These are phyloP conservation scores for Tubosaeta sp. DNA, from an alignment of 768 basidiomycete species.

Conservation along the genomic window DNA sequence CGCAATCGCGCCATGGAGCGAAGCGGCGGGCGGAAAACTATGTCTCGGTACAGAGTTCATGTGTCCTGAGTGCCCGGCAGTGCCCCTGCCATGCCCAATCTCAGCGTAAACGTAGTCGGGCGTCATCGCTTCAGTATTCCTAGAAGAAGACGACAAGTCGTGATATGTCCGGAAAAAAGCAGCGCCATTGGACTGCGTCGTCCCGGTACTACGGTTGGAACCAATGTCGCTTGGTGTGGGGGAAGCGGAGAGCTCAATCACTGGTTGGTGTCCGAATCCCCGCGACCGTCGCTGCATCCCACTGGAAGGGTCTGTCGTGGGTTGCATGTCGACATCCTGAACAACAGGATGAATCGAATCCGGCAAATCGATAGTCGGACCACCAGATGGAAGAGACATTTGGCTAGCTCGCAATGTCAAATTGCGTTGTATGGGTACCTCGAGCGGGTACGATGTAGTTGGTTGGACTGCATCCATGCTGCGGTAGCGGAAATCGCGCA, in stretches of 20 bases:
- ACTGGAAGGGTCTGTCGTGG: slow-evolving; percentile 34
- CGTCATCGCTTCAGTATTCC: slow-evolving; percentile 55
- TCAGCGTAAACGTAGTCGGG: slow-evolving; percentile 75
- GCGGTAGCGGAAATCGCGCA: slow-evolving; percentile 32
- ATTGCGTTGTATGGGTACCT: slow-evolving; percentile 30
- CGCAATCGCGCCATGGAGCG: slow-evolving; percentile 18
- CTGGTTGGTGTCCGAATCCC: slow-evolving; percentile 47
- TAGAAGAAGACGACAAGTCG: slow-evolving; percentile 38
- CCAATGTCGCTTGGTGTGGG: slow-evolving; percentile 60
- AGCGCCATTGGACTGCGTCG: slow-evolving; percentile 52
- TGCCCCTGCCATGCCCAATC: slow-evolving; percentile 68
- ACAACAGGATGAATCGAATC: slow-evolving; percentile 3
- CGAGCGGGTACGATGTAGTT: slow-evolving; percentile 13
- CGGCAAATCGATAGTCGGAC: not conserved
- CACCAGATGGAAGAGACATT: slow-evolving; percentile 7
- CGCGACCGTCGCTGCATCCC: slow-evolving; percentile 38
- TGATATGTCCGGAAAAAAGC: slow-evolving; percentile 62
- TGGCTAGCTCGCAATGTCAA: slow-evolving; percentile 22
- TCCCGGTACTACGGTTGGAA: slow-evolving; percentile 49
- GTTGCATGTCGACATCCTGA: slow-evolving; percentile 31
- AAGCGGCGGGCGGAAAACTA: slow-evolving; percentile 17
- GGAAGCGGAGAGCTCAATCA: slow-evolving; percentile 58
- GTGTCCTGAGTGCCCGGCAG: slow-evolving; percentile 21
- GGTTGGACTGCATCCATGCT: slow-evolving; percentile 13
- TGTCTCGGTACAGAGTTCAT: slow-evolving; percentile 19